phyloP scores from a whole-genome alignment of 495 filamentous ascomycete genomes.

The Hypoxylon perforatum region DNA sequence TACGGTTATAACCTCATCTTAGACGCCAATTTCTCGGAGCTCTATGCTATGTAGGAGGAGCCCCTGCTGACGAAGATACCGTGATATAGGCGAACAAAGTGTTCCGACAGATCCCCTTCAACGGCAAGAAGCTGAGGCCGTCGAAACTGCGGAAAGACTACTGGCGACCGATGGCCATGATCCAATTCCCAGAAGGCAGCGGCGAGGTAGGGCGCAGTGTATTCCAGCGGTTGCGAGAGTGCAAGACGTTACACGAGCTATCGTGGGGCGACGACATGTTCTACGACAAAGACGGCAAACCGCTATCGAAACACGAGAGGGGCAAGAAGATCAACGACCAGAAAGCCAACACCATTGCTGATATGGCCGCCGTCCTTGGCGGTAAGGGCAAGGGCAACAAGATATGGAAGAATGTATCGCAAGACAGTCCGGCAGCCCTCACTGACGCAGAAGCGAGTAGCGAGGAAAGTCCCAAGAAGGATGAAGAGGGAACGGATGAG shows the following conservation, averaged over 20 bases:
- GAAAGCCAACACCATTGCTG: constrained; percentile 87
- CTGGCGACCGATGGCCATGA: constrained; percentile 83
- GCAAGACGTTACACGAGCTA: constrained; percentile 74
- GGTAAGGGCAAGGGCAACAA: constrained; percentile 60
- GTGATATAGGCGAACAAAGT: constrained; percentile 43
- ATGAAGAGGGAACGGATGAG: constrained; percentile 44
- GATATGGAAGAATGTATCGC: constrained; percentile 53
- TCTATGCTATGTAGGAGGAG: not conserved
- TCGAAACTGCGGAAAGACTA: constrained; percentile 85
- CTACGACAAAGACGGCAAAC: constrained; percentile 55
- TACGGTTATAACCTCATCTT: constrained; percentile 52
- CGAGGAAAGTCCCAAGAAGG: constrained; percentile 44
- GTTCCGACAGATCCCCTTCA: constrained; percentile 81
- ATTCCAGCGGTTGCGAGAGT: constrained; percentile 85
- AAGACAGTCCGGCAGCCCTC: constrained; percentile 40
- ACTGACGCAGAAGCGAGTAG: constrained; percentile 47
- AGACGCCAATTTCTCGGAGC: not conserved
- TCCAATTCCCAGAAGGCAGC: constrained; percentile 72
- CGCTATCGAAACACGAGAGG: constrained; percentile 64
- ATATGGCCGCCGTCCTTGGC: constrained; percentile 80
- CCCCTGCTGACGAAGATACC: not conserved
- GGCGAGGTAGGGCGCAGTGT: constrained; percentile 73
- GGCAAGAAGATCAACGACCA: constrained; percentile 81
- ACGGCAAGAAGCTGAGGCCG: constrained; percentile 90
- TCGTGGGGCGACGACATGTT: constrained; percentile 68